Conservation (phyloP, 2,329 filamentous ascomycete species). For the Epichloe bromicola region DNA sequence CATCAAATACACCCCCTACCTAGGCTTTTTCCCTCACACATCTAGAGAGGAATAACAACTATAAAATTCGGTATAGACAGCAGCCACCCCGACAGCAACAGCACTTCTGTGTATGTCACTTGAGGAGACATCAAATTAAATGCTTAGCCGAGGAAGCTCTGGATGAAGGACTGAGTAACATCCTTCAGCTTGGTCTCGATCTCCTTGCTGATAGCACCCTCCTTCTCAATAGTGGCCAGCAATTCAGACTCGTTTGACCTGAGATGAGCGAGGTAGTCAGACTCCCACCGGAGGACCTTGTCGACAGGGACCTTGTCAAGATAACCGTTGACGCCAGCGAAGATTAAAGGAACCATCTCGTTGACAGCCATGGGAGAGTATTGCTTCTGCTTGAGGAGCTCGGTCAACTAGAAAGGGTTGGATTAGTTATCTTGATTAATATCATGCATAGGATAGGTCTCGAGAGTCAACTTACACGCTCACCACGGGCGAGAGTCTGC, state of each 20-base stretch:
- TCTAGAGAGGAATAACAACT: conserved; percentile 28
- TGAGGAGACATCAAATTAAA: conserved; percentile 15
- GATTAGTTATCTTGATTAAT: background rate
- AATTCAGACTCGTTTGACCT: conserved; percentile 81
- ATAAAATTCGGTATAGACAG: conserved; percentile 36
- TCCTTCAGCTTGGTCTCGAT: conserved; percentile 74
- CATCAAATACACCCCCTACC: conserved; percentile 30
- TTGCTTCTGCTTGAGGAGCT: conserved; percentile 99
- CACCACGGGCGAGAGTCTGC: conserved; percentile 96
- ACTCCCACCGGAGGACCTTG: conserved; percentile 91
- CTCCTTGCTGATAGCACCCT: conserved; percentile 93
- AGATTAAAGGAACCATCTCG: conserved; percentile 99
- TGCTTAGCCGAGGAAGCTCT: conserved; percentile 65
- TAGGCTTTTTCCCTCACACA: conserved; percentile 28
- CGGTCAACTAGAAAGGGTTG: conserved; percentile 50
- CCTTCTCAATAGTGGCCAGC: conserved; percentile 79
- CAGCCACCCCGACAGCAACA: conserved; percentile 24
- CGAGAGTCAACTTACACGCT: conserved; percentile 58
- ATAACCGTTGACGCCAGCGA: conserved; percentile 94
- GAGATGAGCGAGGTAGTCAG: conserved; percentile 86
- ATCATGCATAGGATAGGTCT: background rate
- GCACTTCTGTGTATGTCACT: conserved; percentile 19
- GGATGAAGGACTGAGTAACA: conserved; percentile 68
- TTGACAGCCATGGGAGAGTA: conserved; percentile 97
- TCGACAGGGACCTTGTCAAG: conserved; percentile 77